Conservation (phyloP, 2,329 filamentous ascomycete genomes). For the Pseudonectria foliicola region DNA sequence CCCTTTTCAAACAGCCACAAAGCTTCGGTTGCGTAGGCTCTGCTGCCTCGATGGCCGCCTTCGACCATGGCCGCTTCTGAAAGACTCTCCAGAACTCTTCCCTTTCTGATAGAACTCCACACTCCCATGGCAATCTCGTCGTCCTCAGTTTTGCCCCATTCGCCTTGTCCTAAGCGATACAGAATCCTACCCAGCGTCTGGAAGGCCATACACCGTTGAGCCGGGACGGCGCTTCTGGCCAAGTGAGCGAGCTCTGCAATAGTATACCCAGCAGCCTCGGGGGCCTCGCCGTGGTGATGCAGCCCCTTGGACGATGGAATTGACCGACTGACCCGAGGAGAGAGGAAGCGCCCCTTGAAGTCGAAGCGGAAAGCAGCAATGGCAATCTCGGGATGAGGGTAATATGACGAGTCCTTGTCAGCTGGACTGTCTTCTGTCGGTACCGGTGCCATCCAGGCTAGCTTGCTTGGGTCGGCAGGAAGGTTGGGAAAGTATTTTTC, state of each 20-base stretch:
- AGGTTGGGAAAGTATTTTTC: slow-evolving; percentile 89
- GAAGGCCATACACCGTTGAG: slow-evolving; percentile 85
- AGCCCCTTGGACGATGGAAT: slow-evolving; percentile 74
- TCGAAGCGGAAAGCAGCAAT: slow-evolving; percentile 80
- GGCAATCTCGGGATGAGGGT: slow-evolving; percentile 67
- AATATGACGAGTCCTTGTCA: slow-evolving; percentile 70
- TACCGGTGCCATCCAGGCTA: slow-evolving; percentile 82
- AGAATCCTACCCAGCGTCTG: slow-evolving; percentile 83
- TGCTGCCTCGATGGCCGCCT: slow-evolving; percentile 67
- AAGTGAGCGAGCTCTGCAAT: slow-evolving; percentile 77
- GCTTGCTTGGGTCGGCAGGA: slow-evolving; percentile 72
- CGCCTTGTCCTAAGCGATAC: slow-evolving; percentile 70
- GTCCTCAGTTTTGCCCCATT: slow-evolving; percentile 54
- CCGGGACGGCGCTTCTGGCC: slow-evolving; percentile 72
- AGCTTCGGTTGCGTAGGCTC: slow-evolving; percentile 80
- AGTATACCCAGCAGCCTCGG: slow-evolving; percentile 91
- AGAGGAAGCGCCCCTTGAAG: slow-evolving; percentile 72
- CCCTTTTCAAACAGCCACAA: slow-evolving; percentile 76
- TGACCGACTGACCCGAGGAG: slow-evolving; percentile 64
- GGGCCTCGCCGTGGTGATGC: slow-evolving; percentile 89
- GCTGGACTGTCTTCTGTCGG: slow-evolving; percentile 57
- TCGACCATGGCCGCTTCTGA: slow-evolving; percentile 66
- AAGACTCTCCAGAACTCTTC: slow-evolving; percentile 68
- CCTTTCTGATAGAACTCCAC: slow-evolving; percentile 74
- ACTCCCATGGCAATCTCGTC: slow-evolving; percentile 65